phyloP scores from a whole-genome alignment of 2,329 filamentous ascomycete species.

The Neoascochyta sp. region DNA sequence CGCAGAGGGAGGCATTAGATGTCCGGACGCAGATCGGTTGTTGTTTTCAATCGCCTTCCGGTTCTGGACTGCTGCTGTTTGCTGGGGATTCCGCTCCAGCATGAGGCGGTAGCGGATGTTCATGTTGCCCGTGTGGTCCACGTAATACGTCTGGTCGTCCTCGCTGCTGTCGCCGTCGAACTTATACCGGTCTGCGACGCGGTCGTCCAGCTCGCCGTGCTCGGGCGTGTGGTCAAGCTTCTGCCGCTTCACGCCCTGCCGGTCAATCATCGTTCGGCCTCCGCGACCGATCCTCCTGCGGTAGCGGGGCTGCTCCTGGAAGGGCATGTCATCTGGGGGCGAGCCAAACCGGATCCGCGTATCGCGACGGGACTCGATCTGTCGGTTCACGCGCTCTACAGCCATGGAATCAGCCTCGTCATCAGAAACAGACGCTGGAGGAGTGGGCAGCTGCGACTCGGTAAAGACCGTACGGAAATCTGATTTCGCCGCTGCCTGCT shows the following conservation, averaged over 20 bases:
- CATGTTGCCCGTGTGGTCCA: conserved; percentile 64
- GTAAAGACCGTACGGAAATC: conserved; percentile 41
- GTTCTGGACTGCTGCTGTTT: conserved; percentile 19
- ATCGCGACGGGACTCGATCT: conserved; percentile 22
- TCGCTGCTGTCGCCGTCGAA: conserved; percentile 84
- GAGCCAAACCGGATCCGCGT: conserved; percentile 38
- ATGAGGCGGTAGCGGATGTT: conserved; percentile 57
- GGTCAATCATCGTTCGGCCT: conserved; percentile 84
- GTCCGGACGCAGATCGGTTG: conserved; percentile 35
- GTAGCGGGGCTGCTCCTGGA: conserved; percentile 59
- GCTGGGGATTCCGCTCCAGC: conserved; percentile 43
- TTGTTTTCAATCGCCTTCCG: conserved; percentile 33
- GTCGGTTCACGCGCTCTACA: conserved; percentile 33
- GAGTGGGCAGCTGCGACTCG: conserved; percentile 44
- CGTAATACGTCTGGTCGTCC: conserved; percentile 67
- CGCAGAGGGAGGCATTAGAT: conserved; percentile 30
- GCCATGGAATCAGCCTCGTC: conserved; percentile 40
- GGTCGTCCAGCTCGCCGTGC: conserved; percentile 23
- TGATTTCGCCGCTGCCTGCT: conserved; percentile 41
- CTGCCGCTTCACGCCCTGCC: conserved; percentile 62
- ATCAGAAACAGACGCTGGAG: conserved; percentile 46
- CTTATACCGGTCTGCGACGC: conserved; percentile 58
- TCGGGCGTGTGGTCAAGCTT: conserved; percentile 24
- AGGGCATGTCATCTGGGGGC: conserved; percentile 39
- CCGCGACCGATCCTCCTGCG: conserved; percentile 80